Conservation (phyloP, 345 rosid species). For the Hypericum androsaemum region DNA sequence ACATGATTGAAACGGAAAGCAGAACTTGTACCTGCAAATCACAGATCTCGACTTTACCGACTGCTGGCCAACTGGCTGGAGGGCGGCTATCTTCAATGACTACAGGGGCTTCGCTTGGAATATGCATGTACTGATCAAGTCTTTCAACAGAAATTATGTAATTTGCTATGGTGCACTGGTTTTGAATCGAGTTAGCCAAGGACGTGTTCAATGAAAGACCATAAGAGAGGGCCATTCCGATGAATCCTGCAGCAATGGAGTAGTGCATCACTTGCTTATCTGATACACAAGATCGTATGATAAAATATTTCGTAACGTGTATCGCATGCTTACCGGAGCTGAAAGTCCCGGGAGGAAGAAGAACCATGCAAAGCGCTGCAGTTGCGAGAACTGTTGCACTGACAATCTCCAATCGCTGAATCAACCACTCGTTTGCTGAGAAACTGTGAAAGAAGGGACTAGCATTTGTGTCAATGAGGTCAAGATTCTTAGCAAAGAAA, state of each 20-base stretch:
- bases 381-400: slow-evolving; percentile 72
- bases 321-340: slow-evolving; percentile 51
- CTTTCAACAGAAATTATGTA: slow-evolving; percentile 91
- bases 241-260: slow-evolving; percentile 52
- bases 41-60: slow-evolving; percentile 71
- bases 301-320: not conserved
- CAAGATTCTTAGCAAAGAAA: slow-evolving; percentile 60
- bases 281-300: not conserved
- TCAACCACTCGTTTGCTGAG: slow-evolving; percentile 88
- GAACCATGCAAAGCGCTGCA: slow-evolving; percentile 84
- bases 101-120: slow-evolving; percentile 86
- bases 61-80: slow-evolving; percentile 65
- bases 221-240: slow-evolving; percentile 96
- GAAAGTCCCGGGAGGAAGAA: slow-evolving; percentile 88
- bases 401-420: slow-evolving; percentile 69
- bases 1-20: not conserved
- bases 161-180: slow-evolving; percentile 78
- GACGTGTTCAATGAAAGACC: slow-evolving; percentile 80
- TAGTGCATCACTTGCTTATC: not conserved
- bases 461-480: slow-evolving; percentile 68
- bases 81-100: slow-evolving; percentile 67
- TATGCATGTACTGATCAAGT: slow-evolving; percentile 79
- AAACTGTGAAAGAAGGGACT: slow-evolving; percentile 88
- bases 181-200: slow-evolving; percentile 68
- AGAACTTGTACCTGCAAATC: slow-evolving; percentile 53